A percentile compares a stretch with the other conserved stretches of the same genome.
Conservation (phyloP, 192 early-diverging fungal species). For the Linderina pennispora region DNA sequence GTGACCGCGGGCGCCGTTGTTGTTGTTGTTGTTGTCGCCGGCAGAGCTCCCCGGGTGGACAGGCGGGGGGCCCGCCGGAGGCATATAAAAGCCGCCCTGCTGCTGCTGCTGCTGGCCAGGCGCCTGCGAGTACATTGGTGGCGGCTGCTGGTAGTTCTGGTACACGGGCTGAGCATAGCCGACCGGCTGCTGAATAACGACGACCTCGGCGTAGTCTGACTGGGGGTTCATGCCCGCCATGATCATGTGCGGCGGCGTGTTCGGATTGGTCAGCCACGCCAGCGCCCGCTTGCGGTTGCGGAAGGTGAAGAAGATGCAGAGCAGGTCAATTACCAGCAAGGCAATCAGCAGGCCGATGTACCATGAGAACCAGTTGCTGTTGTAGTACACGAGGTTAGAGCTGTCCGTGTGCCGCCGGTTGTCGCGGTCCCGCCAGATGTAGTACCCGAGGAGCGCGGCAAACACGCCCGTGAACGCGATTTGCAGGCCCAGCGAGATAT, state of each 20-base stretch:
- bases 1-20: constrained; percentile 3
- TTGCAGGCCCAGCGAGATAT: constrained; percentile 29
- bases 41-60: neutral
- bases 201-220: constrained; percentile 7
- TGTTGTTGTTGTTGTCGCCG: no score
- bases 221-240: constrained; percentile 19
- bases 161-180: neutral
- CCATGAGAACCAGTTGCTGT: constrained; percentile 34
- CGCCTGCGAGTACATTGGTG: constrained; percentile 14
- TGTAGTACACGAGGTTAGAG: constrained; percentile 2
- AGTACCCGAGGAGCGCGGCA: constrained; percentile 30
- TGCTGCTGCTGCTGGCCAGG: no score
- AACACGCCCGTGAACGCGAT: constrained; percentile 30
- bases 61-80: neutral
- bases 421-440: constrained; percentile 17
- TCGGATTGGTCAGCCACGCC: constrained; percentile 26
- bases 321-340: constrained; percentile 32
- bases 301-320: constrained; percentile 27
- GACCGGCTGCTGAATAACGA: constrained; percentile 10
- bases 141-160: constrained; percentile 18
- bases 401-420: neutral
- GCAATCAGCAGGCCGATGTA: constrained; percentile 43
- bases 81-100: neutral
- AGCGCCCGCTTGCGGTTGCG: constrained; percentile 18
- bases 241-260: constrained; percentile 26